Base-by-base conservation (phyloP, 1,284 basidiomycete species). In the Austroboletus novae-zelandiae region DNA sequence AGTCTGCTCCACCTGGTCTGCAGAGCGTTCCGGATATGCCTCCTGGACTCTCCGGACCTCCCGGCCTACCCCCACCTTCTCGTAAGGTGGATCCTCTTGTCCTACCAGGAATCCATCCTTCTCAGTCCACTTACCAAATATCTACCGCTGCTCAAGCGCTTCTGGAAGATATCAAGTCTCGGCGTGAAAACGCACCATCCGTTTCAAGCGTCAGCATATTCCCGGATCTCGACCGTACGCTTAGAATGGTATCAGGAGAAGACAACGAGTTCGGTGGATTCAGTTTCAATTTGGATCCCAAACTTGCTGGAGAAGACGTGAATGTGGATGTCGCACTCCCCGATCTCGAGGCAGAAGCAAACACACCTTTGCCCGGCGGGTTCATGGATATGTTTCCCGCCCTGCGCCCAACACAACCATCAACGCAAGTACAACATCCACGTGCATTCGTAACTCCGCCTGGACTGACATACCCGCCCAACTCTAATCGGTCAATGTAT, bases 201-300 rank as follows among this genome's bases (percentile, higher is more conserved):
- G 65, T 76, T 18, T 68, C 73, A 27, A 75, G 73, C 43, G 71
- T 80, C 53, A 91, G 80, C 65, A 87, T 91, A n/a, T 94, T 92
- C 76, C 91, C 91, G n/a, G 91, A 93, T 61, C 85, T 93, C 55
- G 90, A 93, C 66, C 80, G 87, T 18, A 91, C 87, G 29, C 71
- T 91, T 48, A 81, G 86, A 59, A 83, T 79, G 43, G 73, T 90
- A 39, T 79, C 77, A 55, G 80, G 78, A 15, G 78, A 76, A 53
- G 79, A 81, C 55, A 77, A 71, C 48, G 70, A 71, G 43, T 75
- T 71, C 48, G 82, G 81, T 37, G 83, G 87, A 4, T 91, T 91
- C 69, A 89, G 85, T 62, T 92, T 92, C 70, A 90, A 83, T 64
- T 71, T 92, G 45, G 89, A 91, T 66, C 85, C 86, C 14, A 88